Evolutionary conservation across 1,139 yeast genomes (phyloP).

Genomic region (Kodamaea plutei): DNA sequence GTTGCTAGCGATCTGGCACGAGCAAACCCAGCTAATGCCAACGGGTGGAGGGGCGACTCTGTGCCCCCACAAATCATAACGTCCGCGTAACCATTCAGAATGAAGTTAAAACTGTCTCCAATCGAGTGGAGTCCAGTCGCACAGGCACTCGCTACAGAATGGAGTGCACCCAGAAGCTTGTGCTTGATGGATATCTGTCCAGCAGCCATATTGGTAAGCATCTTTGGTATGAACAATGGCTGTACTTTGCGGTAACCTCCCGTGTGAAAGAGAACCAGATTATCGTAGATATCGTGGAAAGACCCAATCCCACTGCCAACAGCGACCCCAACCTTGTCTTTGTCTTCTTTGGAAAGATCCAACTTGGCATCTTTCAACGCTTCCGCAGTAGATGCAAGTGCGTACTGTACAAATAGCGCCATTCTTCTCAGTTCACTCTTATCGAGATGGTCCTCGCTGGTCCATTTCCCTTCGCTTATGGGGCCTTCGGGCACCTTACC

Average conservation of each 20-base stretch:
- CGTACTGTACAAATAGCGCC: conserved; percentile 76
- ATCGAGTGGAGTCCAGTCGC: conserved; percentile 94
- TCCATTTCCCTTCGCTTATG: conserved; percentile 42
- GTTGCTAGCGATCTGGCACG: conserved; percentile 81
- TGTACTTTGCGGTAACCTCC: conserved; percentile 70
- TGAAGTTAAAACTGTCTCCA: conserved; percentile 87
- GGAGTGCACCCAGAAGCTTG: conserved; percentile 80
- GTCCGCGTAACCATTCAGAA: conserved; percentile 74
- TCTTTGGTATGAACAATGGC: conserved; percentile 81
- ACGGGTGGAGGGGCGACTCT: conserved; percentile 83
- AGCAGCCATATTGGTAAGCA: conserved; percentile 90
- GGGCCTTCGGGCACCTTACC: conserved; percentile 67
- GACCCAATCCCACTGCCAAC: conserved; percentile 95
- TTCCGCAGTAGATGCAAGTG: conserved; percentile 69
- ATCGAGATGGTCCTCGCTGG: conserved; percentile 41
- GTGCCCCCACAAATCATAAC: conserved; percentile 92
- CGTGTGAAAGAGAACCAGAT: conserved; percentile 45
- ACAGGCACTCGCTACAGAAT: conserved; percentile 90
- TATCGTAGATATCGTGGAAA: conserved; percentile 66
- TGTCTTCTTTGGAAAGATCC: conserved; percentile 5
- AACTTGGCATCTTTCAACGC: conserved; percentile 66
- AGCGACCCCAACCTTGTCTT: conserved; percentile 55
- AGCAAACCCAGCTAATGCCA: conserved; percentile 88
- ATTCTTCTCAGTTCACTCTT: conserved; percentile 51
- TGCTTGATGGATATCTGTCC: conserved; percentile 82